Evolutionary conservation across 1,284 basidiomycete genomes (phyloP), one percentile per base, ranked within the genome.

Genomic region (Blastosporella zonata): DNA sequence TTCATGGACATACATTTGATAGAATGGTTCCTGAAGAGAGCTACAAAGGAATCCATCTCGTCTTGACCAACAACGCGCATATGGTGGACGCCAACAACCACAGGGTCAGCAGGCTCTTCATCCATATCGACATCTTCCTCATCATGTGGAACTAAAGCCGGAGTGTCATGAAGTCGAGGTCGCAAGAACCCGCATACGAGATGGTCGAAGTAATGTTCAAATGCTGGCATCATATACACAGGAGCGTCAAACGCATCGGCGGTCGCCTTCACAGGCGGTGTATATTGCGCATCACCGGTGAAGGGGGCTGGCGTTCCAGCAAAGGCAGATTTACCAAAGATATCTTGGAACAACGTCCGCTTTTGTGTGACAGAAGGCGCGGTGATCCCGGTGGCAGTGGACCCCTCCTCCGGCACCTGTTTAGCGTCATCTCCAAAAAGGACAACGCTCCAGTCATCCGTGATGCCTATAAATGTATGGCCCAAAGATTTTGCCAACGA

Each of bases 301-400:
- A 61, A 47, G 17, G 63, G 55, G 13, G 55, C 45, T 20, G 61
- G 47, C 6, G 52, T 53, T 29, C 71, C 68, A 12, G 68, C 55
- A 53, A 89, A 76, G 9, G 81, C 81, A 33, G 84, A 78, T 48
- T 75, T 72, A 40, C 90, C 91, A 59, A 93, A 93, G 52, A 93
- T 86, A 59, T 93, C 90, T 59, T 90, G 84, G 67, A 93, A 90
- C 5, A 94, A 67, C 12, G 87, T 86, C 53, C 76, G 74, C 51
- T 69, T 79, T 39, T 67, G 62, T 10, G 64, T 53, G 8, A 59
- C 49, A 23, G 66, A 57, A 9, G 62, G 57, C 8, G 63, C 59
- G 17, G 62, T 58, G 38, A 88, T 72, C n/a, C 67, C 70, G 48
- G 66, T 74, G 5, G 77, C 68, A 12, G 65, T 63, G 1, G 68